Evolutionary conservation across 495 filamentous ascomycete genomes (phyloP).

Genomic region (Choiromyces venosus): DNA sequence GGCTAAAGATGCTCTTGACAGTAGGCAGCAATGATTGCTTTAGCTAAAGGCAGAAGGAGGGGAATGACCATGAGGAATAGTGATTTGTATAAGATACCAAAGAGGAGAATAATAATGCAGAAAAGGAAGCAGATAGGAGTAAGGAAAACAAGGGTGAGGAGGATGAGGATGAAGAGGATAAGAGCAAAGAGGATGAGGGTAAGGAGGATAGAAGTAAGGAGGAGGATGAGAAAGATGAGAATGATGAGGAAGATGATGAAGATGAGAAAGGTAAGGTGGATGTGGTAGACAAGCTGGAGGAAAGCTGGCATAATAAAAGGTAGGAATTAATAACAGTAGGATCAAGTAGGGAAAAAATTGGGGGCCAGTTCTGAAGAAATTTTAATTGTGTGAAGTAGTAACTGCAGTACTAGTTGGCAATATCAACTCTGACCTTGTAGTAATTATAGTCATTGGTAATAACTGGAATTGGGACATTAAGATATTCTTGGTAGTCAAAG

Average conservation of each 20-base stretch:
- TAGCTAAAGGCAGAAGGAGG: not conserved
- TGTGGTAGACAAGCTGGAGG: not conserved
- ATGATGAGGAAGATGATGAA: too few species aligned
- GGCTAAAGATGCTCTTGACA: not conserved
- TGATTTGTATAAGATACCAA: too few species aligned
- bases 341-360: constrained; percentile 33
- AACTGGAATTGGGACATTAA: constrained; percentile 16
- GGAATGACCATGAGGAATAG: not conserved
- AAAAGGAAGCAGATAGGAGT: too few species aligned
- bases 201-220: too few species aligned
- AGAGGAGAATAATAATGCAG: too few species aligned
- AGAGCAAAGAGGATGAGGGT: too few species aligned
- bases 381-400: constrained; percentile 29
- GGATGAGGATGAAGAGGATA: too few species aligned
- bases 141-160: too few species aligned
- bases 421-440: constrained; percentile 28
- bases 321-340: constrained; percentile 15
- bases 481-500: constrained; percentile 18
- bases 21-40: not conserved
- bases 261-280: too few species aligned
- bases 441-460: constrained; percentile 34
- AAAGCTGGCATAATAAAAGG: not conserved
- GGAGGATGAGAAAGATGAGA: too few species aligned
- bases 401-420: constrained; percentile 12
- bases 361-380: constrained; percentile 21